These are phyloP conservation scores for Harringtonia lauricola DNA, from an alignment of 2,329 filamentous ascomycete genomes.

Conservation along the genomic window DNA sequence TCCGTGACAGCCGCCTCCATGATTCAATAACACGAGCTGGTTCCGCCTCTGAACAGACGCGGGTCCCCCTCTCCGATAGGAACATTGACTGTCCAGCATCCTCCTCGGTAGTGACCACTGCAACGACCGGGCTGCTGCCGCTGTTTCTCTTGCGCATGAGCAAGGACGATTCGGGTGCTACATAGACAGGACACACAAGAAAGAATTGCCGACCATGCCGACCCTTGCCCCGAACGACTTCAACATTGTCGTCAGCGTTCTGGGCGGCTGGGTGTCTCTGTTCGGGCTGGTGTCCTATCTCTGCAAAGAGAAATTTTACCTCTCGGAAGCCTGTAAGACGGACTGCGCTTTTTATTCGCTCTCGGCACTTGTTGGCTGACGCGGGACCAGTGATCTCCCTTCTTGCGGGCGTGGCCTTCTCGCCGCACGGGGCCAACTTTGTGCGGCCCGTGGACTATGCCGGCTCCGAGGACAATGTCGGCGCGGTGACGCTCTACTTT, in stretches of 20 bases:
- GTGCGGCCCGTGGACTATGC: conserved; percentile 70
- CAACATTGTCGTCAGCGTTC: conserved; percentile 69
- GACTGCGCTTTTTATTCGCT: not conserved
- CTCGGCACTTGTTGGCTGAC: not conserved
- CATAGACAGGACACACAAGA: too few species aligned
- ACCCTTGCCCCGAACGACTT: conserved; percentile 50
- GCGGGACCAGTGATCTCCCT: conserved; percentile 62
- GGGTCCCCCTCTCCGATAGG: not conserved
- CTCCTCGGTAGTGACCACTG: conserved; percentile 10
- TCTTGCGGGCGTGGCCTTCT: conserved; percentile 66
- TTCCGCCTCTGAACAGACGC: not conserved
- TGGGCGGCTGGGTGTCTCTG: conserved; percentile 82
- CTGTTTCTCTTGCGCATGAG: conserved; percentile 15
- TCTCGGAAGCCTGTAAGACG: conserved; percentile 74
- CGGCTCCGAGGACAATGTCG: conserved; percentile 42
- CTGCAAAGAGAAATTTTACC: conserved; percentile 79
- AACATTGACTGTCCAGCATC: conserved; percentile 3
- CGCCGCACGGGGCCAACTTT: conserved; percentile 65
- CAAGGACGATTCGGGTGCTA: conserved; percentile 28
- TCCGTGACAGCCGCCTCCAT: conserved; percentile 15
- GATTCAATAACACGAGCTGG: conserved; percentile 32
- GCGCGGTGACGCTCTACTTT: conserved; percentile 72
- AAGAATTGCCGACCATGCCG: conserved; percentile 25
- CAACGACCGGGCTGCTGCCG: conserved; percentile 17
- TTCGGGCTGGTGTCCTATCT: conserved; percentile 87